Conservation (phyloP, 1,284 basidiomycete species). For the Vanrija sp. region DNA sequence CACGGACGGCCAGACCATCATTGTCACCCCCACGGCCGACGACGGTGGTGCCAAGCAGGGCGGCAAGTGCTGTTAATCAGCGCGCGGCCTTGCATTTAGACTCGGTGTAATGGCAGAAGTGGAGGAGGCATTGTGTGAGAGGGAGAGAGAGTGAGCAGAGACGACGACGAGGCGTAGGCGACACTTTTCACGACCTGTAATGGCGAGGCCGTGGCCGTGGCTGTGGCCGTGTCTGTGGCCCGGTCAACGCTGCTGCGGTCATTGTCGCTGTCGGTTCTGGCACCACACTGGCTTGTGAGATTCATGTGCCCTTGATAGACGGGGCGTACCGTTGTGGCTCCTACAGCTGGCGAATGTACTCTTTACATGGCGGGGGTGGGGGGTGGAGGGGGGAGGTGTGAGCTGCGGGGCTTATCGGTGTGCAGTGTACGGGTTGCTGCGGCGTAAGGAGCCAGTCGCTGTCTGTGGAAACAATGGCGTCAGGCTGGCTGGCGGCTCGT, state of each 20-base stretch:
- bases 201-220: conserved; percentile 2
- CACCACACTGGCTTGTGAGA: neutral
- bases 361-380: conserved; percentile 7
- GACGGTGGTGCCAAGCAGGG: conserved; percentile 49
- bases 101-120: neutral
- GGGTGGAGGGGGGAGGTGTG: too few relatives aligned
- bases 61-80: conserved; percentile 46
- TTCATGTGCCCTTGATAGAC: conserved; percentile 11
- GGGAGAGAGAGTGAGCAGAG: neutral
- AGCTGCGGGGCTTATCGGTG: too few relatives aligned
- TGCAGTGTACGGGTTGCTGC: too few relatives aligned
- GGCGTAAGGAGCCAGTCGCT: too few relatives aligned
- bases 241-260: too few relatives aligned
- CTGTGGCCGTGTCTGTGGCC: neutral
- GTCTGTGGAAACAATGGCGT: too few relatives aligned
- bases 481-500: neutral
- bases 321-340: conserved; percentile 9
- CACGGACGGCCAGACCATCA: conserved; percentile 67
- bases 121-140: neutral
- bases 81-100: neutral
- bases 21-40: conserved; percentile 59
- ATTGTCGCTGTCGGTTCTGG: too few relatives aligned
- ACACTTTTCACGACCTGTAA: conserved; percentile 17
- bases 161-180: neutral
- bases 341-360: conserved; percentile 18